Conservation (phyloP, 2,329 filamentous ascomycete genomes). For the Diaporthe capsici region DNA sequence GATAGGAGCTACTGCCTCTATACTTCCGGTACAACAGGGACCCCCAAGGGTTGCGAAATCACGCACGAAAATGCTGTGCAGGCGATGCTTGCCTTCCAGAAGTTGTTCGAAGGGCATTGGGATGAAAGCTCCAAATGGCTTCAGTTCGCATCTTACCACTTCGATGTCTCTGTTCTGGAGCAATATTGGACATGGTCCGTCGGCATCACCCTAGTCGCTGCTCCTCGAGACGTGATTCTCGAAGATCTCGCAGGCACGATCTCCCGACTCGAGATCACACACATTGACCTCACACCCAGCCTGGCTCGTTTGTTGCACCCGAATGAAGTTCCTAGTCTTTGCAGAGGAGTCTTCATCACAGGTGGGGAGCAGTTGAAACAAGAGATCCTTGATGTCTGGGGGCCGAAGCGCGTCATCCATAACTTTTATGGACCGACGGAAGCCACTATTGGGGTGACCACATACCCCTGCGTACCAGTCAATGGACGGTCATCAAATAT, state of each 20-base stretch:
- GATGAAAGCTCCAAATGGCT: constrained; percentile 82
- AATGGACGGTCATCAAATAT: constrained; percentile 91
- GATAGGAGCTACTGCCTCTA: constrained; percentile 87
- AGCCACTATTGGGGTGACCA: constrained; percentile 92
- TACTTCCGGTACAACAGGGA: constrained; percentile 89
- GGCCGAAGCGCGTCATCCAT: constrained; percentile 83
- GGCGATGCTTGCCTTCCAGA: constrained; percentile 88
- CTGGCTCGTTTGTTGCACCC: constrained; percentile 84
- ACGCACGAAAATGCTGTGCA: constrained; percentile 92
- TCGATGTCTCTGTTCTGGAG: constrained; percentile 93
- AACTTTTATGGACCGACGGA: constrained; percentile 96
- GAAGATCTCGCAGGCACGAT: constrained; percentile 85
- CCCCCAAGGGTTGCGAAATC: constrained; percentile 88
- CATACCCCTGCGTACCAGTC: constrained; percentile 83
- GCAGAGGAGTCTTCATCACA: constrained; percentile 90
- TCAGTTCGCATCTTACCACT: constrained; percentile 95
- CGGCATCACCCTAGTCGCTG: constrained; percentile 86
- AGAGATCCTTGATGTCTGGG: constrained; percentile 91
- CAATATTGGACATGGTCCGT: constrained; percentile 98
- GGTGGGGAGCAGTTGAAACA: constrained; percentile 91
- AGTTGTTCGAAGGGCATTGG: constrained; percentile 84
- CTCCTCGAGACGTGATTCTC: constrained; percentile 86
- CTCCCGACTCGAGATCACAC: constrained; percentile 80
- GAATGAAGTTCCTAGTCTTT: constrained; percentile 83
- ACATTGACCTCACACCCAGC: constrained; percentile 93